Base-by-base conservation (phyloP, 805 yeast genomes). In the Candida ascalaphidarum region DNA sequence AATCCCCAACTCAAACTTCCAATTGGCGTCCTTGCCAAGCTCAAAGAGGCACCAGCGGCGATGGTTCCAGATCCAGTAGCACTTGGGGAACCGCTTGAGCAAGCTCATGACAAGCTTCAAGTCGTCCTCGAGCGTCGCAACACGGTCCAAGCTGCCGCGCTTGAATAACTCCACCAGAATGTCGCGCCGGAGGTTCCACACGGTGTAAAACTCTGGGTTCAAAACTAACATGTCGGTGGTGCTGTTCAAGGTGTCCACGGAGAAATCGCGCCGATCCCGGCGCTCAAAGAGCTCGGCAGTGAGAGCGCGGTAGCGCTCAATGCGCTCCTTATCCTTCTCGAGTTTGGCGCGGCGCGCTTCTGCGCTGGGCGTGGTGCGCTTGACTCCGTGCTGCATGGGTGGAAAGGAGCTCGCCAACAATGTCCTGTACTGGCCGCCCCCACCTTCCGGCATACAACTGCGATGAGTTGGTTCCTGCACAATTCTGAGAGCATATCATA, bases 51-150 rank as follows among this genome's bases (percentile, higher is more conserved):
- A 69, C 97, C 98, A 92, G 8, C 71, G 57, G 21, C 98, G 64
- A 49, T 92, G 96, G 41, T 78, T 81, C 96, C 97, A 92, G 9
- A 92, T 77, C 96, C 97, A 92, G 48, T 92, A 92, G 22, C 88
- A 84, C 50, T 92, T 92, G 2, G 98, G 97, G 39, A 56, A 77
- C 31, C 64, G 54, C 30, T 70, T 71, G 41, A 92, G 54, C 38
- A 75, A 71, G 0, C 49, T 52, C 58, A 78, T 61, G 2, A 77
- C 65, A 45, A 83, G 75, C 14, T 53, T 38, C 25, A 92, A 59
- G 39, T 89, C 98, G 3, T 58, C 50, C 2, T 61, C 61, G 23
- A 80, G 57, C 7, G 40, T 28, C 28, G 23, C 28, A 21, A 16
- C 33, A 23, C 26, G 30, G 10, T 33, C 32, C 11, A 46, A 31